Percentiles rank a stretch among this genome's conserved stretches.
phyloP scores from a whole-genome alignment of 495 filamentous ascomycete species.

The Acidiella bohemica region DNA sequence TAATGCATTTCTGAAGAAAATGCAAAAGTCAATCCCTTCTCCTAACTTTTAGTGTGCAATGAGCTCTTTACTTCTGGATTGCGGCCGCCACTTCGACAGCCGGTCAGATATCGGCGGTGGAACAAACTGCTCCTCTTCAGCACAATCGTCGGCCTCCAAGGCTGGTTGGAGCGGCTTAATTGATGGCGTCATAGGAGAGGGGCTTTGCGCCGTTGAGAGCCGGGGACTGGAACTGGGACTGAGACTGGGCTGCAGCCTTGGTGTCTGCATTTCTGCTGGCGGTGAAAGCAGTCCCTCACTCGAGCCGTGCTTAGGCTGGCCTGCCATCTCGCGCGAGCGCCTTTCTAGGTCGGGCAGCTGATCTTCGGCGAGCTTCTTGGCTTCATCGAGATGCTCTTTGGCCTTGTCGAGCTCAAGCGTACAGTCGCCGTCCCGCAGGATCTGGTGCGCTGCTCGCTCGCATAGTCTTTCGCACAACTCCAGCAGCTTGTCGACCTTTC shows the following conservation, averaged over 20 bases:
- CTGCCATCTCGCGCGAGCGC: slow-evolving; percentile 1
- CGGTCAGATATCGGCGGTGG: too few species aligned
- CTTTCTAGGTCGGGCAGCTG: slow-evolving; percentile 6
- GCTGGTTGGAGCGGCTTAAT: slow-evolving; percentile 12
- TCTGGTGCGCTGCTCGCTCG: slow-evolving; percentile 75
- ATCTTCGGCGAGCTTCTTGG: slow-evolving; percentile 42
- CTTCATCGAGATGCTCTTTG: slow-evolving; percentile 43
- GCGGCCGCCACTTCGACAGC: too few species aligned
- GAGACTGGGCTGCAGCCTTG: too few species aligned
- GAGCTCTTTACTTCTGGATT: too few species aligned
- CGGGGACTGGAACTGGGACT: neutral
- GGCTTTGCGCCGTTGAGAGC: neutral
- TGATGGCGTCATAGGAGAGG: neutral
- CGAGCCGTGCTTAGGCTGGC: neutral
- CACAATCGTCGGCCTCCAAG: slow-evolving; percentile 23
- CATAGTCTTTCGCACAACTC: slow-evolving; percentile 68
- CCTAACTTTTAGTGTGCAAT: too few species aligned
- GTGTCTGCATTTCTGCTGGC: too few species aligned
- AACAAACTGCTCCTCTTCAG: too few species aligned
- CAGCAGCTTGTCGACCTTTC: slow-evolving; percentile 59
- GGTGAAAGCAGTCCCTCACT: too few species aligned
- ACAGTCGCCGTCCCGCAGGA: slow-evolving; percentile 73
- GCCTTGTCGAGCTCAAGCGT: slow-evolving; percentile 56
- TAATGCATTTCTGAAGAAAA: too few species aligned
- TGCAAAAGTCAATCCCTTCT: too few species aligned